These are phyloP conservation scores for Corchorus capsularis DNA, from an alignment of 345 rosid species.

Conservation along the genomic window DNA sequence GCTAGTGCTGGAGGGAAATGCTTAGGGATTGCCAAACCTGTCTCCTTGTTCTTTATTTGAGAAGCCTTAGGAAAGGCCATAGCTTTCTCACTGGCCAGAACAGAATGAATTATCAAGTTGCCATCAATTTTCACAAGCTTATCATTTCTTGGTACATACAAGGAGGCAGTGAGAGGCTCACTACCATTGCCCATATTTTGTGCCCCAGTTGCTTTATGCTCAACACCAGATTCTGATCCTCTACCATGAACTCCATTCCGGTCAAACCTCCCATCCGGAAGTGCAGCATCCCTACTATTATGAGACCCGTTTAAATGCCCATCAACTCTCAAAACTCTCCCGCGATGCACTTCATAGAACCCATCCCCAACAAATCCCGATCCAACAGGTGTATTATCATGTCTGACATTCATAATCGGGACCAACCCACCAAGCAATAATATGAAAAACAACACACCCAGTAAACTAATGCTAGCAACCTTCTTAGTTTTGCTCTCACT, in stretches of 20 bases:
- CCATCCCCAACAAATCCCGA: slow-evolving; percentile 44
- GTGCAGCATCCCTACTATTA: slow-evolving; percentile 36
- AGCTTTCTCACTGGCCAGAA: slow-evolving; percentile 92
- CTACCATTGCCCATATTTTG: slow-evolving; percentile 50
- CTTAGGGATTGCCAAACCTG: slow-evolving; percentile 51
- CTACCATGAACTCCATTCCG: slow-evolving; percentile 30
- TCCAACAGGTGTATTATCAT: slow-evolving; percentile 41
- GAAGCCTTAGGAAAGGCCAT: slow-evolving; percentile 56
- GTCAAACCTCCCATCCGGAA: slow-evolving; percentile 32
- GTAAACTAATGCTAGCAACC: slow-evolving; percentile 89
- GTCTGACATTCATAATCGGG: slow-evolving; percentile 67
- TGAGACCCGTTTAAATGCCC: slow-evolving; percentile 52
- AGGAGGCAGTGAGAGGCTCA: slow-evolving; percentile 84
- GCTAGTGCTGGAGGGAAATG: slow-evolving; percentile 60
- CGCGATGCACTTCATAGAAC: slow-evolving; percentile 47
- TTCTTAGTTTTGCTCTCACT: slow-evolving; percentile 70
- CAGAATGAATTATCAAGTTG: slow-evolving; percentile 89
- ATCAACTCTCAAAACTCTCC: slow-evolving; percentile 59
- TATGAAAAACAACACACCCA: slow-evolving; percentile 78
- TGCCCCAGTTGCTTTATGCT: slow-evolving; percentile 18
- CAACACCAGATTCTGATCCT: slow-evolving; percentile 29
- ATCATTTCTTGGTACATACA: slow-evolving; percentile 95
- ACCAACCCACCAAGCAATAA: slow-evolving; percentile 82
- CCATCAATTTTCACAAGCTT: slow-evolving; percentile 99
- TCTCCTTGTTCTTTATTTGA: slow-evolving; percentile 47